Base-by-base conservation (phyloP, 495 filamentous ascomycete genomes). In the Penicillium parvum region DNA sequence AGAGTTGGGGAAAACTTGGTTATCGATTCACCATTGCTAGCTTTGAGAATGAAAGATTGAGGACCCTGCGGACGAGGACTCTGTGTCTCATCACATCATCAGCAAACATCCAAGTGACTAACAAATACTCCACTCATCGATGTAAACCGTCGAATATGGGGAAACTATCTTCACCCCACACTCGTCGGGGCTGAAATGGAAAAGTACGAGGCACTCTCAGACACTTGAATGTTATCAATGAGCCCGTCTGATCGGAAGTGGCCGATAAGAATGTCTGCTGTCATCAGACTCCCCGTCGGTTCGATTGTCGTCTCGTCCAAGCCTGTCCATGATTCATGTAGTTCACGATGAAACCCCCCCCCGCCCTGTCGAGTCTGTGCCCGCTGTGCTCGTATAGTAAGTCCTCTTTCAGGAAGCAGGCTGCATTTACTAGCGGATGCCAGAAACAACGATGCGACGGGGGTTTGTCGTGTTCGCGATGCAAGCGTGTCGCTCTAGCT, bases 391-490 rank as follows among this genome's bases (percentile, higher is more conserved):
- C 49, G 42, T 11, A 60, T 60, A 19, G 59, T 60, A 9, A 41
- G 52, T 43, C 2, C 19, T 18, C 22, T 7, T 21, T 3, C 27
- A n/a, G 17, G 7, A 22, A n/a, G 2, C 19, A 15, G 10, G 10
- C 5, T 25, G 14, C 15, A 22, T 28, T 16, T 12, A 22, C 28
- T 44, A 30, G 45, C 17, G 25, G 20, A 39, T 37, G 15, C 14
- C 42, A 63, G 60, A 63, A 63, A 53, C 60, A 63, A 55, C 50
- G 60, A 37, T 63, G 60, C 43, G 60, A 63, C 20, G 60, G 60
- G 1, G 34, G 19, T 1, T 10, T 27, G 4, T 57, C 60, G 3
- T 63, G 60, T 22, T 53, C 53, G 5, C 56, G 60, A 8, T 63
- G 60, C 26, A 51, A 43, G 26, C 53, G 60, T 63, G 52, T 30